These are phyloP conservation scores for Sugiyamaella pinicola DNA, from an alignment of 1,139 yeast genomes.

Conservation along the genomic window DNA sequence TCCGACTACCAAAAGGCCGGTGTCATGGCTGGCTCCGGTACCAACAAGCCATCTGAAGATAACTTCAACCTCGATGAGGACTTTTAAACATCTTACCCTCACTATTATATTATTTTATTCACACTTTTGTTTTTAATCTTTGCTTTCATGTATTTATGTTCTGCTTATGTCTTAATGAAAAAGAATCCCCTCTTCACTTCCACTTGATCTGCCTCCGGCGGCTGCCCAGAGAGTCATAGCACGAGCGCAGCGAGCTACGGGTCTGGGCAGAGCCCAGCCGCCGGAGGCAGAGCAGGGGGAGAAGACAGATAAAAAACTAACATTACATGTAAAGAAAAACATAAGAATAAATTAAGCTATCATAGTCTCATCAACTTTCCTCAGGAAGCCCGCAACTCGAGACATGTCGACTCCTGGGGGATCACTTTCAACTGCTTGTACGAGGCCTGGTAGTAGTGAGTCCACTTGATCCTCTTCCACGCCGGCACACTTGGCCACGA, in stretches of 20 bases:
- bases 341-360: slow-evolving; percentile 17
- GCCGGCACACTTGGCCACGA: slow-evolving; percentile 87
- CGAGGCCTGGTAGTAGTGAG: slow-evolving; percentile 75
- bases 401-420: slow-evolving; percentile 66
- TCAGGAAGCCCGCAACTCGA: slow-evolving; percentile 52
- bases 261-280: too few relatives aligned
- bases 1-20: slow-evolving; percentile 99
- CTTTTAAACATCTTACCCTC: slow-evolving; percentile 38
- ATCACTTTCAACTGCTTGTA: slow-evolving; percentile 88
- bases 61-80: slow-evolving; percentile 51
- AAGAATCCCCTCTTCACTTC: not conserved
- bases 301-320: not conserved
- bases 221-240: too few relatives aligned
- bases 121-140: slow-evolving; percentile 11
- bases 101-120: slow-evolving; percentile 2
- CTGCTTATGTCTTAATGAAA: slow-evolving; percentile 18
- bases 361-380: slow-evolving; percentile 42
- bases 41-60: slow-evolving; percentile 46
- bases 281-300: too few relatives aligned
- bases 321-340: slow-evolving; percentile 9
- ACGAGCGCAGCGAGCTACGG: too few relatives aligned
- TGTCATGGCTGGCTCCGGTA: slow-evolving; percentile 72
- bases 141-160: slow-evolving; percentile 17
- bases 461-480: slow-evolving; percentile 81
- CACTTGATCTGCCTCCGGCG: too few relatives aligned